Evolutionary conservation across 805 yeast species (phyloP).

Genomic region (Metschnikowia picachoensis): DNA sequence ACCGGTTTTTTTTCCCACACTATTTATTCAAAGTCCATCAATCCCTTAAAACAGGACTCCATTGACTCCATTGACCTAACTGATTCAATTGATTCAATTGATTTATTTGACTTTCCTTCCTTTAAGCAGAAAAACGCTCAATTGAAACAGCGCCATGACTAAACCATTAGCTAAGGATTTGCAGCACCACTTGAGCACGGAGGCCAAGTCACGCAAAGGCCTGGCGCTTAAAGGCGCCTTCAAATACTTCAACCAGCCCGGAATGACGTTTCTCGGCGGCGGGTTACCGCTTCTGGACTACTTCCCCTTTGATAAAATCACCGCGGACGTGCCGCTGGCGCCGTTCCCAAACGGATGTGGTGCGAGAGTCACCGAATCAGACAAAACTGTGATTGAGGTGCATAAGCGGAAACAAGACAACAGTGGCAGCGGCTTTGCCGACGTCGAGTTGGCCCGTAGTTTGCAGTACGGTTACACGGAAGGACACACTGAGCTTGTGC

Average conservation of each 20-base stretch:
- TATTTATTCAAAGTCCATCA: no score
- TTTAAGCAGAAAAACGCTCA: no score
- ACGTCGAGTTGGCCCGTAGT: constrained; percentile 76
- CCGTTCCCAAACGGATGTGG: constrained; percentile 80
- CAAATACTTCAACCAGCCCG: constrained; percentile 68
- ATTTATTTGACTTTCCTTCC: no score
- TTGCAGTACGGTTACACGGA: constrained; percentile 87
- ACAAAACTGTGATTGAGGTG: constrained; percentile 40
- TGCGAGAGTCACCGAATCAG: constrained; percentile 46
- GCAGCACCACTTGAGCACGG: constrained; percentile 68
- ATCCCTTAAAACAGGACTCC: no score
- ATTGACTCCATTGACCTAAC: no score
- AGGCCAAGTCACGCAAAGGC: constrained; percentile 69
- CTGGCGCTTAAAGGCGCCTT: constrained; percentile 85
- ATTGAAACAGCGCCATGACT: constrained; percentile 10
- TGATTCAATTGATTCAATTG: no score
- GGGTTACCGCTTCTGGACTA: constrained; percentile 89
- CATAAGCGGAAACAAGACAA: constrained; percentile 30
- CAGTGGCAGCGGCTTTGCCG: constrained; percentile 25
- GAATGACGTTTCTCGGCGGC: constrained; percentile 87
- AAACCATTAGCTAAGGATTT: constrained; percentile 59
- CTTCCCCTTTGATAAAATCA: constrained; percentile 84
- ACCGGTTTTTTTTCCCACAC: no score
- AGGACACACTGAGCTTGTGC: constrained; percentile 70
- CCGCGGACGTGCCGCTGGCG: constrained; percentile 69